These are phyloP conservation scores for Boletus nobilissimus DNA, from an alignment of 1,284 basidiomycete species.

Conservation along the genomic window DNA sequence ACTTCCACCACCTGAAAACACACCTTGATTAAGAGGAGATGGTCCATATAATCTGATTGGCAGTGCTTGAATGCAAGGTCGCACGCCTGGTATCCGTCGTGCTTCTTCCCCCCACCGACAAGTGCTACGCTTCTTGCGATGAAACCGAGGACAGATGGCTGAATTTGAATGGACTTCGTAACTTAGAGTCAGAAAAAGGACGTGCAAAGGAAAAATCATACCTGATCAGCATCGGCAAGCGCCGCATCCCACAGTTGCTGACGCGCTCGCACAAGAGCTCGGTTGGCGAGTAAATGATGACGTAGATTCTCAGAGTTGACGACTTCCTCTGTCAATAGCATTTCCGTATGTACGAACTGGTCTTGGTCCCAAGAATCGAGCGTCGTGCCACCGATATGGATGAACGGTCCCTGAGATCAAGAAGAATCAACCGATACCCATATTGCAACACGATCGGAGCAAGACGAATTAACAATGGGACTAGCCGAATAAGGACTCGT, in stretches of 20 bases:
- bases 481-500: background rate
- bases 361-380: background rate
- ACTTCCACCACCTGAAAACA: background rate
- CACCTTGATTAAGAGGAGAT: background rate
- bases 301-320: background rate
- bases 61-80: background rate
- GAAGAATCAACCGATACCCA: too few species aligned
- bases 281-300: background rate
- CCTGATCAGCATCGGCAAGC: background rate
- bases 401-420: background rate
- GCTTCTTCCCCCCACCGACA: background rate
- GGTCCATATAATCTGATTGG: too few species aligned
- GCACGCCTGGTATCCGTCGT: background rate
- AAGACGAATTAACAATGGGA: too few species aligned
- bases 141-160: background rate
- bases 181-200: background rate
- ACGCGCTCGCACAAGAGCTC: background rate
- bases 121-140: background rate
- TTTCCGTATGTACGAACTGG: background rate
- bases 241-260: background rate
- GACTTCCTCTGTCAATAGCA: background rate
- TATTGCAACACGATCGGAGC: too few species aligned
- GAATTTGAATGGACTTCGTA: background rate
- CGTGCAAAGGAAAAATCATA: background rate
- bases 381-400: background rate